phyloP scores from a whole-genome alignment of 305 asterid genomes.

The Ajuga reptans region DNA sequence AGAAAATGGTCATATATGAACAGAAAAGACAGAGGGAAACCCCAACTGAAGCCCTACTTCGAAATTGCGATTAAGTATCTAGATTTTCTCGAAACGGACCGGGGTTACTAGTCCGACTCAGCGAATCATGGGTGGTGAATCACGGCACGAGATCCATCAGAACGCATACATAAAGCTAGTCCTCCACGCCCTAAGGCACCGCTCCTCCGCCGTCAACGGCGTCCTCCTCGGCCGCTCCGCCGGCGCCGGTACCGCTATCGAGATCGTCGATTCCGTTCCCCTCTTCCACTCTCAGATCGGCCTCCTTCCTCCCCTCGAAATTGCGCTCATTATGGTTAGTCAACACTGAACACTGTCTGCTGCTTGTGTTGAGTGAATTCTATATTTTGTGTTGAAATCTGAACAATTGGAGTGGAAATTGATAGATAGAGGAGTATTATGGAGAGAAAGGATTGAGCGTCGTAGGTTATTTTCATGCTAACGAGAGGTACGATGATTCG shows the following conservation, averaged over 20 bases:
- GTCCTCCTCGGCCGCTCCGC: constrained; percentile 75
- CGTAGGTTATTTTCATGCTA: constrained; percentile 48
- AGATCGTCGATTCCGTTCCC: constrained; percentile 70
- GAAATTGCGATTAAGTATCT: not conserved
- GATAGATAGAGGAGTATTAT: constrained; percentile 40
- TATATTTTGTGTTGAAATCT: not conserved
- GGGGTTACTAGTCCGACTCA: not conserved
- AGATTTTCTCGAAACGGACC: not conserved
- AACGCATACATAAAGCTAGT: constrained; percentile 83
- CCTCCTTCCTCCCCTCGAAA: constrained; percentile 77
- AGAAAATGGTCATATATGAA: not conserved
- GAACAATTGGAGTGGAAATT: not conserved
- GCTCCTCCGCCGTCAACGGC: constrained; percentile 75
- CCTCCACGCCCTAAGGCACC: constrained; percentile 83
- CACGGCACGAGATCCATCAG: constrained; percentile 73
- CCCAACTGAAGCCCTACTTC: constrained; percentile 2
- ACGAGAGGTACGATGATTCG: constrained; percentile 59
- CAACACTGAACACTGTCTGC: not conserved
- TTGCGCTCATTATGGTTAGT: constrained; percentile 75
- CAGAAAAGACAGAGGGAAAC: constrained; percentile 3
- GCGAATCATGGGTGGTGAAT: constrained; percentile 56
- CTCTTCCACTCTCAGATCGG: constrained; percentile 90
- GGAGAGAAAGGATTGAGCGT: constrained; percentile 52
- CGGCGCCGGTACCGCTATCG: constrained; percentile 37
- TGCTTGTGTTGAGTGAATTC: not conserved